Evolutionary conservation across 2,329 filamentous ascomycete species (phyloP), one percentile per base, ranked within the genome.

Genomic region (Botrytis aclada): DNA sequence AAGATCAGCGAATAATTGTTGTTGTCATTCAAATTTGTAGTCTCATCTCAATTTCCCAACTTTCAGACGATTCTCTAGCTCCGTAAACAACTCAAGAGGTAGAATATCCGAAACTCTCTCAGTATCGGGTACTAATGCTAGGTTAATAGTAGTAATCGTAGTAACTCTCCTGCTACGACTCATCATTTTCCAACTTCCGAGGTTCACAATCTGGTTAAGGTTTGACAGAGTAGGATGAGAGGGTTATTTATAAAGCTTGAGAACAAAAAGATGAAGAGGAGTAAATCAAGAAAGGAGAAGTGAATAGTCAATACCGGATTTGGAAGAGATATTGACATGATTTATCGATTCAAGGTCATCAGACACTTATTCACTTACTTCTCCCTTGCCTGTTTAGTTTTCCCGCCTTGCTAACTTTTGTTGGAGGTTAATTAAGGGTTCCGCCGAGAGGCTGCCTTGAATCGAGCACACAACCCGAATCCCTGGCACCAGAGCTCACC

Each of bases 241-340:
- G 0, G n/a, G 14, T 14, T n/a, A 0, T 54, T 54, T 51, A 51
- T n/a, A n/a, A 0, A 7, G 14, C 12, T 14, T 14, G 12, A 25
- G 22, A 25, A 51, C 4, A 12, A 51, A 51, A 25, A 12, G 12
- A 25, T 25, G 45, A 12, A 47, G 20, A 47, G 45, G 2, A 10
- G 2, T 25, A 4, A 45, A 22, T 3, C 7, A 45, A 22, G 3
- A 45, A 22, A 9, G 8, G 20, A 10, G 1, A 47, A 47, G 10
- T 0, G 0, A 45, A 9, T 45, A 9, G 43, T 45, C 18, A 45
- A 45, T 45, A 0, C n/a, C 2, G 5, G 47, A 51, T 14, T 5
- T 3, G 25, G 4, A 51, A 51, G 4, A n/a, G 10, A 0, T 2
- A 0, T 12, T 5, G 4, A n/a, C 47, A 5, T 14, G 0, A n/a